Evolutionary conservation across 345 rosid species (phyloP).

Genomic region (Salix suchowensis): DNA sequence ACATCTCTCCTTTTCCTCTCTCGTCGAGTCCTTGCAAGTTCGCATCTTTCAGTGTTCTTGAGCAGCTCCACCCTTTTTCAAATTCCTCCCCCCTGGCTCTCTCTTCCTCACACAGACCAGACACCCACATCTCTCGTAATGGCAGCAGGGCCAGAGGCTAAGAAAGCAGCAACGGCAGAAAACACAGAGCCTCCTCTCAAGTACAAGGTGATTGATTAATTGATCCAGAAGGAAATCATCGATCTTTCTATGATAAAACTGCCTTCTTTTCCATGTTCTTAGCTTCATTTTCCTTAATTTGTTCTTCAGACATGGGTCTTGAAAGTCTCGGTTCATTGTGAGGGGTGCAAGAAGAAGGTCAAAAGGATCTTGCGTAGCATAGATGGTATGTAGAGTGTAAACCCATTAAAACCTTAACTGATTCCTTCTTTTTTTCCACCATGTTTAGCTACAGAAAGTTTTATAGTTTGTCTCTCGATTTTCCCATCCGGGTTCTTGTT

Average conservation of each 20-base stretch:
- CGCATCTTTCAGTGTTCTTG: not conserved
- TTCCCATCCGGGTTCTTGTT: not conserved
- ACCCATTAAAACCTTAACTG: not conserved
- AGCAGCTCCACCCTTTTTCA: slow-evolving; percentile 5
- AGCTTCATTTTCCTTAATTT: not conserved
- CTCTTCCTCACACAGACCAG: not conserved
- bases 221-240: not conserved
- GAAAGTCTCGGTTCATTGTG: slow-evolving; percentile 28
- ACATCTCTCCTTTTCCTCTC: slow-evolving; percentile 11
- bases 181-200: slow-evolving; percentile 43
- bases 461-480: not conserved
- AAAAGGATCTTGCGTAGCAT: slow-evolving; percentile 16
- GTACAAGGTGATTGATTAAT: slow-evolving; percentile 45
- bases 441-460: not conserved
- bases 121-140: slow-evolving; percentile 14
- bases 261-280: not conserved
- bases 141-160: slow-evolving; percentile 31
- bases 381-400: slow-evolving; percentile 13
- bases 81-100: slow-evolving; percentile 6
- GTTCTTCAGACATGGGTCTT: slow-evolving; percentile 22
- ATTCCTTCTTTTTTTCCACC: not conserved
- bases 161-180: slow-evolving; percentile 20
- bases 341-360: slow-evolving; percentile 30
- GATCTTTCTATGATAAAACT: not conserved
- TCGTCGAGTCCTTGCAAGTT: not conserved